Evolutionary conservation across 148 eudicot species (phyloP).

Genomic region (Agrostemma githago): DNA sequence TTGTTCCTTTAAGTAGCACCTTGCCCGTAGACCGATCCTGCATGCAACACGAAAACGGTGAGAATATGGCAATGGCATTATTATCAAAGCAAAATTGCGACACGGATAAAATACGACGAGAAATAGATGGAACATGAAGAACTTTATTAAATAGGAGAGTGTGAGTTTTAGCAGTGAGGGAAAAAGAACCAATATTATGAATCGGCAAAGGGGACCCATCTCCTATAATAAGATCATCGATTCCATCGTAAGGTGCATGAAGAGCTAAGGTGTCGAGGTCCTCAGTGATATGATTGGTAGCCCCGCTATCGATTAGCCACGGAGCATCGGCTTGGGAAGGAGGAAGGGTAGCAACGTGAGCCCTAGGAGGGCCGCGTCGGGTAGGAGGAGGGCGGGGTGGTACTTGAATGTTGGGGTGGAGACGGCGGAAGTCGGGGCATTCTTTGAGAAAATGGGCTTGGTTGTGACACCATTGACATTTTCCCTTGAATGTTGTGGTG

Average conservation of each 20-base stretch:
- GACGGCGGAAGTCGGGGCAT: neutral
- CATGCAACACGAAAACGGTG: neutral
- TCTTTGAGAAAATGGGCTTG: too few species aligned
- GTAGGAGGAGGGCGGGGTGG: neutral
- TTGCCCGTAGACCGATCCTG: neutral
- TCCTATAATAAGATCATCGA: neutral
- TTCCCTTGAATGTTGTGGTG: too few species aligned
- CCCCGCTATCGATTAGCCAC: neutral
- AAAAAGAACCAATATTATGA: neutral
- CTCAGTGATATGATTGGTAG: neutral
- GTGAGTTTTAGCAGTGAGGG: neutral
- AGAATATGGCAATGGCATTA: neutral
- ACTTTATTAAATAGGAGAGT: neutral
- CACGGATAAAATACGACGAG: neutral
- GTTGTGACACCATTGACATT: too few species aligned
- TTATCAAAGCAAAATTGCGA: neutral
- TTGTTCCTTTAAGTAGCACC: neutral
- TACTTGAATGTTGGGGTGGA: neutral
- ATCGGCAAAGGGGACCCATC: neutral
- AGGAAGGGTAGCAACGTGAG: neutral
- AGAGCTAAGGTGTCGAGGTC: neutral
- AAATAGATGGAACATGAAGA: neutral
- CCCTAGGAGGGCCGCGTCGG: neutral
- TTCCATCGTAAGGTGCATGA: neutral
- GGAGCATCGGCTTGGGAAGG: neutral